phyloP scores from a whole-genome alignment of 2,329 filamentous ascomycete genomes.

The Juglanconis juglandina region DNA sequence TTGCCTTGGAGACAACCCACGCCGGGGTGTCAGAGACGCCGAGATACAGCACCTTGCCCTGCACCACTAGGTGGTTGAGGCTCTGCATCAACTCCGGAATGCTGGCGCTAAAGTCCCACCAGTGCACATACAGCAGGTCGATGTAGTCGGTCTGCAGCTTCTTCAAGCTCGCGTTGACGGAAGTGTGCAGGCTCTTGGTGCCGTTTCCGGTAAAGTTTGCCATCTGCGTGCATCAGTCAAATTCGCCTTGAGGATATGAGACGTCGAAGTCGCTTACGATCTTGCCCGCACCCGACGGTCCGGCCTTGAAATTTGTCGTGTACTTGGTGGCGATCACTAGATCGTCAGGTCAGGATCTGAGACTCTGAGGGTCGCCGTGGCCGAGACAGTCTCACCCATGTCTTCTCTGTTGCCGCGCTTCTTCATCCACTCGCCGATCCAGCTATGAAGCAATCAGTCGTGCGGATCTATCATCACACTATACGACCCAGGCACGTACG shows the following conservation, averaged over 20 bases:
- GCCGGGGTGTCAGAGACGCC: slow-evolving; percentile 38
- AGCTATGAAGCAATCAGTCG: slow-evolving; percentile 25
- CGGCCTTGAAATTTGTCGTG: slow-evolving; percentile 42
- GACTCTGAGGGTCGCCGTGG: background rate
- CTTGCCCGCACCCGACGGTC: slow-evolving; percentile 33
- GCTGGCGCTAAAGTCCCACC: slow-evolving; percentile 40
- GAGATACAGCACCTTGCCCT: slow-evolving; percentile 40
- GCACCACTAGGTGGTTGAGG: slow-evolving; percentile 38
- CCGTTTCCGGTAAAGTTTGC: slow-evolving; percentile 57
- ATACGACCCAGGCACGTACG: background rate
- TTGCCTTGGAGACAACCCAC: slow-evolving; percentile 37
- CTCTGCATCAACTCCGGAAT: slow-evolving; percentile 42
- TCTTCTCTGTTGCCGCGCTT: slow-evolving; percentile 59
- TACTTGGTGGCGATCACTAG: slow-evolving; percentile 69
- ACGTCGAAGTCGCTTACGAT: slow-evolving; percentile 14
- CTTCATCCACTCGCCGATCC: slow-evolving; percentile 70
- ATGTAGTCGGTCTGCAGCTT: slow-evolving; percentile 45
- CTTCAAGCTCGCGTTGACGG: slow-evolving; percentile 43
- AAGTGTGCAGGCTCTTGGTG: slow-evolving; percentile 56
- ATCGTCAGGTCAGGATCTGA: slow-evolving; percentile 18
- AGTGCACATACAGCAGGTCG: slow-evolving; percentile 44
- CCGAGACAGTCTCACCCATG: background rate
- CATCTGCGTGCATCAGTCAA: slow-evolving; percentile 6
- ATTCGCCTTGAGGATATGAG: no score
- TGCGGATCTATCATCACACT: background rate